Base-by-base conservation (phyloP, 495 filamentous ascomycete species). In the Neurospora sp. region DNA sequence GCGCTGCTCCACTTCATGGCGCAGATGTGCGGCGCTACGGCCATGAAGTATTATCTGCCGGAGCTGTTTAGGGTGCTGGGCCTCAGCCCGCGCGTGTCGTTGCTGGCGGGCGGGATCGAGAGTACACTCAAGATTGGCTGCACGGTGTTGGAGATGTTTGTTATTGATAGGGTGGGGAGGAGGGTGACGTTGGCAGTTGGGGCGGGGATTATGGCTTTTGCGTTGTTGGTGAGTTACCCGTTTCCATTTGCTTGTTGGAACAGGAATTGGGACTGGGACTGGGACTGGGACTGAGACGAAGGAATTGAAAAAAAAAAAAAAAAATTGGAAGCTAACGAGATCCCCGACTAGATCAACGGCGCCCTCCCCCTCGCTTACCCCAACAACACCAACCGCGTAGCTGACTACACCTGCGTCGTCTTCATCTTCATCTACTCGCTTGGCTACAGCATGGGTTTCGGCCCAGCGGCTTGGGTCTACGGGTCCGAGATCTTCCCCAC, bases 381-480 rank as follows among this genome's bases (percentile, higher is more conserved):
- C 1, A 76, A 82, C 12, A 88, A 88, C 75, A 76, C 78, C 11
- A 88, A 86, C 75, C 77, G 77, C 9, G 78, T 75, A 4, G 80
- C 87, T 9, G 86, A 89, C 76, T 84, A 84, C 46, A 78, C 77
- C 18, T 87, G 87, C 74, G 81, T 88, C 61, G 81, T 86, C 18
- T 88, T 88, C 72, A 83, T 88, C 35, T 89, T 88, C 78, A 80
- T 89, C 72, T 89, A 86, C 77, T 82, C 86, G 3, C 80, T 88
- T 31, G 87, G 86, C 0, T 88, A 86, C 75, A 87, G 85, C 40
- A 82, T 88, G 78, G 85, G 87, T 0, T 88, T 88, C 73, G 87
- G 87, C 0, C 86, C 87, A 0, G 82, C 86, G 4, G 81, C 87
- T 0, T 89, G 87, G 87, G 87, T 89, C 0, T 88, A 89, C 68